Conservation (phyloP, 2,329 filamentous ascomycete species). For the Domatiomyces catenatus region DNA sequence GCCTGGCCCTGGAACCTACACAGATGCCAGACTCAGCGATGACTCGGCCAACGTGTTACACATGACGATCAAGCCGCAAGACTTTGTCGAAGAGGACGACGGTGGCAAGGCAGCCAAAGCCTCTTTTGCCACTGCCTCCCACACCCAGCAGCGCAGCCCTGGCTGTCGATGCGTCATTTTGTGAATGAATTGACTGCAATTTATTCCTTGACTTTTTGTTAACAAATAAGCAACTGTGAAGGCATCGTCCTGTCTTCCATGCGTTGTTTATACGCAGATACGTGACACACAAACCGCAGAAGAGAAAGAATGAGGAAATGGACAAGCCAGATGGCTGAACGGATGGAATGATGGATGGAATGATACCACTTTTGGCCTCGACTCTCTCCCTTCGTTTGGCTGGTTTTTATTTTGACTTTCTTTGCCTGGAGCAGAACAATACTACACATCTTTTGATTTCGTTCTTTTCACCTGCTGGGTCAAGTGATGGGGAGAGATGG, state of each 20-base stretch:
- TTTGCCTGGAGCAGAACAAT: not conserved
- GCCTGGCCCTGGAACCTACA: not conserved
- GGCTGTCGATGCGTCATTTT: conserved; percentile 52
- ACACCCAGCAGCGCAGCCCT: conserved; percentile 41
- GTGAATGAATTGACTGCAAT: conserved; percentile 21
- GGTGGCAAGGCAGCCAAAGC: conserved; percentile 47
- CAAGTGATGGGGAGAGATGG: not conserved
- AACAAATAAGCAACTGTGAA: too few species aligned
- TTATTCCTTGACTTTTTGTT: not conserved
- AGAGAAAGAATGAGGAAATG: not conserved
- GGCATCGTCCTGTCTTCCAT: too few species aligned
- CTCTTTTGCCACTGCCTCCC: conserved; percentile 32
- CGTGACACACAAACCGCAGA: not conserved
- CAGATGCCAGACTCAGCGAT: conserved; percentile 65
- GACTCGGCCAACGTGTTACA: conserved; percentile 75
- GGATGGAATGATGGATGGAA: not conserved
- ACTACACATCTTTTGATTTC: not conserved
- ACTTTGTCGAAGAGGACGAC: conserved; percentile 61
- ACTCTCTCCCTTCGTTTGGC: not conserved
- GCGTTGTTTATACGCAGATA: not conserved
- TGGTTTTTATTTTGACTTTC: not conserved
- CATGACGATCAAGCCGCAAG: conserved; percentile 80
- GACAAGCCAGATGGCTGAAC: not conserved
- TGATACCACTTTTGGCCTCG: not conserved
- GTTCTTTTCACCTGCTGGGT: not conserved